Conservation (phyloP, 208 protist genomes). For the Willaertia magna region DNA sequence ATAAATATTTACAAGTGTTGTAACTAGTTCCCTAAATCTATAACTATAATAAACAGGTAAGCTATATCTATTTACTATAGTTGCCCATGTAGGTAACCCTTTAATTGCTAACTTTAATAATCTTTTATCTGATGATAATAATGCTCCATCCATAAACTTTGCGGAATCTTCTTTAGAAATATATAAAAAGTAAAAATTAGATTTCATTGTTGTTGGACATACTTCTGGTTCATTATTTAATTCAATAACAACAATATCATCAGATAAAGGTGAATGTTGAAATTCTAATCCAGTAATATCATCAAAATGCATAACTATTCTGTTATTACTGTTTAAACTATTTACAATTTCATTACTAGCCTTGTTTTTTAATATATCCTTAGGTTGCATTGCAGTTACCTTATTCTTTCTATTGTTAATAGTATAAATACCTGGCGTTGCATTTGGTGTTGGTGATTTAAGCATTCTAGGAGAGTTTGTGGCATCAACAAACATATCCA, state of each 20-base stretch:
- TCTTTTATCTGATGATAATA: neutral
- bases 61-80: neutral
- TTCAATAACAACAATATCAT: neutral
- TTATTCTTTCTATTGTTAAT: no score
- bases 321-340: neutral
- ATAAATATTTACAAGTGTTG: constrained; percentile 3
- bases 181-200: neutral
- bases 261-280: neutral
- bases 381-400: no score
- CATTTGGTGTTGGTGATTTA: no score
- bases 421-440: no score
- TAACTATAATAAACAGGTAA: neutral
- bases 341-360: neutral
- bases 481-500: no score
- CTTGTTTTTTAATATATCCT: no score
- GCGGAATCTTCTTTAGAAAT: neutral
- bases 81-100: neutral
- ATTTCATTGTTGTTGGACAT: neutral
- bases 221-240: no score
- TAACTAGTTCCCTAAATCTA: neutral
- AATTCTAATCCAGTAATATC: neutral
- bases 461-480: no score
- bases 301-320: neutral
- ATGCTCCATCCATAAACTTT: neutral
- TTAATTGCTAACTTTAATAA: neutral